Base-by-base conservation (phyloP, 2,329 filamentous ascomycete genomes). In the Sclerotinia minor region DNA sequence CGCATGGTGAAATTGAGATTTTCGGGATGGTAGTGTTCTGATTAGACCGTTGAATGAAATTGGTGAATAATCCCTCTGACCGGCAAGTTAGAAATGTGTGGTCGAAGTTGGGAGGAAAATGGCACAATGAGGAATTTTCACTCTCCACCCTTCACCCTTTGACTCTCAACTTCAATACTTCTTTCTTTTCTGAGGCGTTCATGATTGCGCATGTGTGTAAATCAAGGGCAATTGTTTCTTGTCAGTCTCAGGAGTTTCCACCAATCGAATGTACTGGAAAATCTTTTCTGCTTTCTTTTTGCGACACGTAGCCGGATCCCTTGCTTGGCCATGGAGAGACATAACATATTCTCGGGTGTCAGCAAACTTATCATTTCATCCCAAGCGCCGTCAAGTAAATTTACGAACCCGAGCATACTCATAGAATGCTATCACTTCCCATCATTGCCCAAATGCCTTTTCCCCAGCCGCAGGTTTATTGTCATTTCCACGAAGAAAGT, bases 321-420 rank as follows among this genome's bases (percentile, higher is more conserved):
- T 65, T 65, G 63, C 63, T 45, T 65, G 15, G 26, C 11, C 9
- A 17, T 47, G 57, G 41, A 47, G 41, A 59, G 26, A 47, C 38
- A 45, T 21, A 19, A 47, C 38, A 45, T 21, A 29, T 59, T 29
- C 11, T 21, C 2, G 8, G 21, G 44, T 2, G 19, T 35, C 19
- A 8, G 9, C 8, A 32, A 35, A 35, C 9, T 26, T n/a, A 21
- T 17, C 38, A 41, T 41, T 41, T 41, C 38, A 41, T 41, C 13
- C 38, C 11, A 41, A 11, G 38, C 13, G 3, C 35, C 35, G 35
- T 38, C 13, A 38, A 38, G 35, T 38, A 38, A 38, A 38, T 38
- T 38, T 13, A 11, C 38, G 17, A 17, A 17, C 38, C 38, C 15
- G 38, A 41, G 17, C 13, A 41, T 41, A 41, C 38, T 41, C 38